A percentile compares a stretch with the other conserved stretches of the same genome.
Conservation (phyloP, 768 basidiomycete genomes). For the Psilocybe sp. region DNA sequence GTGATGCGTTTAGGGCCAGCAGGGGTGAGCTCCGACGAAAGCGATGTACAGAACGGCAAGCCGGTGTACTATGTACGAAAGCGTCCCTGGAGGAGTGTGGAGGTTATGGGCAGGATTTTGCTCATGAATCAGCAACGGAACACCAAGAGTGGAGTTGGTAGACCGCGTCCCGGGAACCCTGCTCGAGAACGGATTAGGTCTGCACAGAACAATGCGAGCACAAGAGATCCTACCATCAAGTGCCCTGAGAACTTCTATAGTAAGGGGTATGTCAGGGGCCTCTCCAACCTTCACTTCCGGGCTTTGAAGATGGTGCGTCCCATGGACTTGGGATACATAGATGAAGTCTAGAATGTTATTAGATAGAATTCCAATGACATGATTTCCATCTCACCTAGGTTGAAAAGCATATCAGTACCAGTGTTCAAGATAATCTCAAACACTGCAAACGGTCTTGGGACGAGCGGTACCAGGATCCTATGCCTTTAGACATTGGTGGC, state of each 20-base stretch:
- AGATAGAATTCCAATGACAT: no score
- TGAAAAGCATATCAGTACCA: no score
- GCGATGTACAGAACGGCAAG: neutral
- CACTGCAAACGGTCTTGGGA: no score
- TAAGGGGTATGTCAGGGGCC: neutral
- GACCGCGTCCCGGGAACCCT: constrained; percentile 3
- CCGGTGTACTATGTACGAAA: neutral
- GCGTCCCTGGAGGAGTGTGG: neutral
- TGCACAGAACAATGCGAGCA: neutral
- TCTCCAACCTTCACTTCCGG: no score
- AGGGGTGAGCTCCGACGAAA: constrained; percentile 8
- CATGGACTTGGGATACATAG: no score
- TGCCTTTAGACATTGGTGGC: no score
- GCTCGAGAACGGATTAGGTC: neutral
- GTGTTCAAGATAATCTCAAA: no score
- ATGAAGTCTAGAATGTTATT: no score
- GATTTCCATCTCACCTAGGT: no score
- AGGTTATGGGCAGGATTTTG: neutral
- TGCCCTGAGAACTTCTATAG: constrained; percentile 3
- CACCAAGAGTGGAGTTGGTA: neutral
- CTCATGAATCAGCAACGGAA: neutral
- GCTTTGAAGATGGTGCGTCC: no score
- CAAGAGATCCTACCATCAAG: neutral
- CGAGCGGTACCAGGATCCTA: no score
- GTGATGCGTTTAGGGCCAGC: constrained; percentile 1